phyloP scores from a whole-genome alignment of 139 green algal species.

The Chlamydomonas asymmetrica region DNA sequence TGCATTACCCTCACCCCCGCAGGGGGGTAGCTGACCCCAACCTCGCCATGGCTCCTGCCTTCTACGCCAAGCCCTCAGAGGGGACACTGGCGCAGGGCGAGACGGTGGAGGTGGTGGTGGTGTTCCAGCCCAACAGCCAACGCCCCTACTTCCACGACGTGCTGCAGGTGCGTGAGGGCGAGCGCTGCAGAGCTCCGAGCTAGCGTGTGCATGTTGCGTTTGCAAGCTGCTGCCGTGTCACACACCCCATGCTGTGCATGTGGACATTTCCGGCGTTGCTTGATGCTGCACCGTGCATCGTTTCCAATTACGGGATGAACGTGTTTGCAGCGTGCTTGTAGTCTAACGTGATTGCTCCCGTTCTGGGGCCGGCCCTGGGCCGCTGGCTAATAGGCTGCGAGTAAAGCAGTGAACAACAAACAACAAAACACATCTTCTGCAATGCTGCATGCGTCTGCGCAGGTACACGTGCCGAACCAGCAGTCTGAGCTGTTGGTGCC shows the following conservation, averaged over 20 bases:
- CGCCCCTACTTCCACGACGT: constrained; percentile 54
- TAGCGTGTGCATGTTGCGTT: too few species aligned
- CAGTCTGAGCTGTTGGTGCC: constrained; percentile 55
- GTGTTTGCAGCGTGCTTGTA: too few species aligned
- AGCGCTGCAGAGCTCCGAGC: too few species aligned
- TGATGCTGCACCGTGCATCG: too few species aligned
- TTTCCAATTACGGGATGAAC: too few species aligned
- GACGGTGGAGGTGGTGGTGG: constrained; percentile 40
- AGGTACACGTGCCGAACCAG: constrained; percentile 61
- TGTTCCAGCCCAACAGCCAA: constrained; percentile 46
- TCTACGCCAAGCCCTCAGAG: constrained; percentile 42
- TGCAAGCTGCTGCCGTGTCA: too few species aligned
- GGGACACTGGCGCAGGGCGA: constrained; percentile 45
- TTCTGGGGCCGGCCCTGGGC: too few species aligned
- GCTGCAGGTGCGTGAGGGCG: constrained; percentile 13
- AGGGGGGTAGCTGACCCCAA: constrained; percentile 30
- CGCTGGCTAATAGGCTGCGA: too few species aligned
- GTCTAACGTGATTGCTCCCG: too few species aligned
- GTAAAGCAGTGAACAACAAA: too few species aligned
- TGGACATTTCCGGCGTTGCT: neutral
- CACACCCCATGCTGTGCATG: too few species aligned
- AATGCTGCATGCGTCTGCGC: neutral
- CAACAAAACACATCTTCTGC: too few species aligned
- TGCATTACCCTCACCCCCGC: constrained; percentile 4
- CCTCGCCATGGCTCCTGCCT: constrained; percentile 28